phyloP scores from a whole-genome alignment of 139 green algal species.

The Chlorella sp. region DNA sequence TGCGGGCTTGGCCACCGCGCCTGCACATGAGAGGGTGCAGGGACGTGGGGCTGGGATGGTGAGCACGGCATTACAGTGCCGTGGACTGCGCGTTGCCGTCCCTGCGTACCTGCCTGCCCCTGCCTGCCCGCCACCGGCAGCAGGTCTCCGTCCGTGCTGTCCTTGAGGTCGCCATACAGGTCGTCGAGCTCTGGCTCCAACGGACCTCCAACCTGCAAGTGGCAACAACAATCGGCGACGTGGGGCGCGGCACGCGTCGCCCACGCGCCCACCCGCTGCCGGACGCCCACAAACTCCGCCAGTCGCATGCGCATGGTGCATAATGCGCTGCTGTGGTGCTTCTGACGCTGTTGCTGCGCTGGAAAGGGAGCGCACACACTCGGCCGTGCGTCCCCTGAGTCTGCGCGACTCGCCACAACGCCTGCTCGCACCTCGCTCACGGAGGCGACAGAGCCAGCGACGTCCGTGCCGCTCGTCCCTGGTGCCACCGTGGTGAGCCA shows the following conservation, averaged over 20 bases:
- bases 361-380: no score
- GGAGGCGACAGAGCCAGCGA: constrained; percentile 15
- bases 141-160: constrained; percentile 28
- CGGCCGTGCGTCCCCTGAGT: no score
- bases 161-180: constrained; percentile 22
- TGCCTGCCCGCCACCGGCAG: background rate
- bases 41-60: background rate
- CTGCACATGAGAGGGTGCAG: background rate
- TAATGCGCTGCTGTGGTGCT: no score
- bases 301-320: no score
- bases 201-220: constrained; percentile 5
- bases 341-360: no score
- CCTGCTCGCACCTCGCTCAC: constrained; percentile 22
- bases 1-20: background rate
- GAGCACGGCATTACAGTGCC: background rate
- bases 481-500: constrained; percentile 14
- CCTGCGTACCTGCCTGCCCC: background rate
- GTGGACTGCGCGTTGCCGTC: background rate
- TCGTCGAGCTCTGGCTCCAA: constrained; percentile 14
- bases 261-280: no score
- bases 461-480: background rate
- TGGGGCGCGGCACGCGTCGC: no score
- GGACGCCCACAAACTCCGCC: no score
- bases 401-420: no score
- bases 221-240: background rate